Evolutionary conservation across 495 filamentous ascomycete genomes (phyloP), one percentile per base, ranked within the genome.

Genomic region (Trichoderma gamsii): DNA sequence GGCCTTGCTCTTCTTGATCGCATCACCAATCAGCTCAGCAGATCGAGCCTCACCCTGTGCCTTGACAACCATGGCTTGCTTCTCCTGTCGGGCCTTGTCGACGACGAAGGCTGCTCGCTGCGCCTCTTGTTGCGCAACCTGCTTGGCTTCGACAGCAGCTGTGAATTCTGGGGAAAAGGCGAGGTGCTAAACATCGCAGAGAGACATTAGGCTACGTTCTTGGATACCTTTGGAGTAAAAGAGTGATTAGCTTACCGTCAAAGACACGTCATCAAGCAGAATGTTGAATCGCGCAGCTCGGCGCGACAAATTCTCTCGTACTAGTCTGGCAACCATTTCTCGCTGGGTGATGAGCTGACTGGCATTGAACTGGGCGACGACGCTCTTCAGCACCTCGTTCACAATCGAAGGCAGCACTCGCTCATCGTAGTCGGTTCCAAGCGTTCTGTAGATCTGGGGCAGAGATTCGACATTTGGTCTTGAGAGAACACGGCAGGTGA

Each of bases 91-190:
- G 44, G 95, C 95, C 82, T 98, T 98, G 86, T 99, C 95, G 71
- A 99, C 95, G 49, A 98, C 84, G 84, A 99, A 99, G 52, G 95
- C 95, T 38, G 95, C 95, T 68, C 94, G 89, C 78, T 99, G 95
- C 23, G 95, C 95, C 76, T 99, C 95, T 84, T 99, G 95, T 73
- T 99, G 95, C 18, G 95, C 95, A 67, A 99, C 95, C 81, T 99
- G 95, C 83, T 99, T 99, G 71, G 95, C 94, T 83, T 98, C 95
- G 70, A 99, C 95, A 44, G 95, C 95, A 38, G 96, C 96, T 52
- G 96, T 98, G 83, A 99, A 99, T 79, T 98, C 95, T 72, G 95
- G 95, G 61, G 95, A 99, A 89, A 99, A 99, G 69, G 95, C 95
- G 71, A 99, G 88, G 76, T 99, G 95, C 93, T 97, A 44, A n/a